A percentile compares a stretch with the other conserved stretches of the same genome.
phyloP scores from a whole-genome alignment of 306 rosid species.

The Trifolium subterraneum region DNA sequence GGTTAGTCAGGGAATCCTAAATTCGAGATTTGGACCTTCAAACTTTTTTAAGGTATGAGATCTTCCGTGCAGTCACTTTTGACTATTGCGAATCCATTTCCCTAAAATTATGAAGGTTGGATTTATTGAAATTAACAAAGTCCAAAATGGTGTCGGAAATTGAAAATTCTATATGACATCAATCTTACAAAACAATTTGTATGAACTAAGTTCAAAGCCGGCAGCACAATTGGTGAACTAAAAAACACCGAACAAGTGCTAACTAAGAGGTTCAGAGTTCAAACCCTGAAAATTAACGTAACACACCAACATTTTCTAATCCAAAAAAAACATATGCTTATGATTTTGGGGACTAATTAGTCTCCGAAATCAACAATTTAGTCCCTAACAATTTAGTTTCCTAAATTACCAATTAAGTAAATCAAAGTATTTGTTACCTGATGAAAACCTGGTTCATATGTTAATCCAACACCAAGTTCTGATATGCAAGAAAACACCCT shows the following conservation, averaged over 20 bases:
- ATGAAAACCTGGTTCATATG: slow-evolving; percentile 87
- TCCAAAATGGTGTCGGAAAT: background rate
- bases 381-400: background rate
- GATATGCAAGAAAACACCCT: slow-evolving; percentile 74
- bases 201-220: background rate
- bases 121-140: background rate
- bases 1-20: background rate
- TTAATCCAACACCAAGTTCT: slow-evolving; percentile 76
- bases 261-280: too few species aligned
- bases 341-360: too few species aligned
- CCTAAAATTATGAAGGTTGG: background rate
- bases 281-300: too few species aligned
- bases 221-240: too few species aligned
- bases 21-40: too few species aligned
- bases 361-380: background rate
- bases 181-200: background rate
- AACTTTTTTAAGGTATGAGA: too few species aligned
- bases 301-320: too few species aligned
- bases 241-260: background rate
- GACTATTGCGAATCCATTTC: too few species aligned
- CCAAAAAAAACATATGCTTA: too few species aligned
- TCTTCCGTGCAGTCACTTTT: too few species aligned
- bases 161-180: background rate
- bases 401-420: background rate
- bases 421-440: slow-evolving; percentile 57